Evolutionary conservation across 148 eudicot genomes (phyloP), one percentile per base, ranked within the genome.

Genomic region (Vaccinium myrtillus): DNA sequence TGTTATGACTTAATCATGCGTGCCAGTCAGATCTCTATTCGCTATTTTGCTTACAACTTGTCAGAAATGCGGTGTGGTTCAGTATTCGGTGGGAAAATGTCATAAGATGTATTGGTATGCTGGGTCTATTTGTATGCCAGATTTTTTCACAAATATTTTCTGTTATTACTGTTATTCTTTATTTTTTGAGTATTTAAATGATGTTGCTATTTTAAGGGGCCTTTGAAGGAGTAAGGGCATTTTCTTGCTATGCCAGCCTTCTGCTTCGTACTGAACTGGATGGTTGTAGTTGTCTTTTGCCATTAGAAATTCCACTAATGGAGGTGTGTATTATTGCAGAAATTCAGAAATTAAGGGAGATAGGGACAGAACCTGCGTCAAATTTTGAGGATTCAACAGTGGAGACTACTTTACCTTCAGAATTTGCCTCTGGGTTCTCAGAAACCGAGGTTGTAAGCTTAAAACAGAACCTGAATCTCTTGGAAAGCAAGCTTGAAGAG

Each of bases 321-420:
- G 56, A 71, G 16, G 75, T 55, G 46, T 63, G 78, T 32, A 39
- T 39, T 67, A 59, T n/a, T 89, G 84, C 97, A 96, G 98, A 96
- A 86, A 53, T 96, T 84, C 92, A 88, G 86, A 91, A 90, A 87
- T 89, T 96, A 51, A 91, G 87, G 87, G 97, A 92, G 85, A 89
- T 94, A 61, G 94, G 96, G 59, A 87, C 84, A 78, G 92, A 92
- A 61, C 87, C 87, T 50, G 75, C 13, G 54, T 82, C 87, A 18
- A 79, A 89, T 58, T 86, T 81, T 59, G 90, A 89, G 59, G 89
- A 88, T 81, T 84, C 86, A 48, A 75, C 74, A 19, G 86, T 80
- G 86, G 77, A 46, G 54, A 81, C 56, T 51, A 69, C 81, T 58
- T 63, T 71, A 63, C 70, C 84, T 61, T 49, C 81, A 67, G 82